phyloP scores from a whole-genome alignment of 208 protist genomes.

The Vickermania spadyakhi region DNA sequence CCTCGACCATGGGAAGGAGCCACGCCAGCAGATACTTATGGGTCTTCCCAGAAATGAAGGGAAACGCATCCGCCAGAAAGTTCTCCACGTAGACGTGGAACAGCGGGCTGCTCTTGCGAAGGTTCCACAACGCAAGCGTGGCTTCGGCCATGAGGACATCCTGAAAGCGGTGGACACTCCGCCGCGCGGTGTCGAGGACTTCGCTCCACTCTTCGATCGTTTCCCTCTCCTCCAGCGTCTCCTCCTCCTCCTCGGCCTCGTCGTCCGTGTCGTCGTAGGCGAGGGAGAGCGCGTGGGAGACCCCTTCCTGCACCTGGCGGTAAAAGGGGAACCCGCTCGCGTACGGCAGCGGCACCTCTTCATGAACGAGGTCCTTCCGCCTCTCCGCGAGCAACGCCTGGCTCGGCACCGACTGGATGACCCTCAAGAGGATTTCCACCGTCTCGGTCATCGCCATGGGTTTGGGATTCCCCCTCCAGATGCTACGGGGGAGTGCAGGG shows the following conservation, averaged over 20 bases:
- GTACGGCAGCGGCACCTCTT: background rate
- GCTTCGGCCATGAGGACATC: background rate
- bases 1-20: background rate
- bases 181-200: background rate
- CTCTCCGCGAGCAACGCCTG: no score
- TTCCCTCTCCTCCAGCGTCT: background rate
- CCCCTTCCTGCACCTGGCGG: background rate
- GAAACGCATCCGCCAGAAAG: background rate
- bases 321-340: background rate
- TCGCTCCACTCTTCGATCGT: background rate
- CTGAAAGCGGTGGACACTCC: background rate
- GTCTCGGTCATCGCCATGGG: no score
- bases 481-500: background rate
- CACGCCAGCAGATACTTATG: background rate
- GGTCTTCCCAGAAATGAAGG: background rate
- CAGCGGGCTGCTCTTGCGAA: background rate
- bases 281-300: background rate
- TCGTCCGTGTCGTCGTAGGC: background rate
- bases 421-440: no score
- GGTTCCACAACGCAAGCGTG: background rate
- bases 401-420: no score
- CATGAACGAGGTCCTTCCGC: no score
- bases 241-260: background rate
- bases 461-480: no score
- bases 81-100: background rate